Base-by-base conservation (phyloP, 257 asterid genomes). In the Schizonepeta tenuifolia region DNA sequence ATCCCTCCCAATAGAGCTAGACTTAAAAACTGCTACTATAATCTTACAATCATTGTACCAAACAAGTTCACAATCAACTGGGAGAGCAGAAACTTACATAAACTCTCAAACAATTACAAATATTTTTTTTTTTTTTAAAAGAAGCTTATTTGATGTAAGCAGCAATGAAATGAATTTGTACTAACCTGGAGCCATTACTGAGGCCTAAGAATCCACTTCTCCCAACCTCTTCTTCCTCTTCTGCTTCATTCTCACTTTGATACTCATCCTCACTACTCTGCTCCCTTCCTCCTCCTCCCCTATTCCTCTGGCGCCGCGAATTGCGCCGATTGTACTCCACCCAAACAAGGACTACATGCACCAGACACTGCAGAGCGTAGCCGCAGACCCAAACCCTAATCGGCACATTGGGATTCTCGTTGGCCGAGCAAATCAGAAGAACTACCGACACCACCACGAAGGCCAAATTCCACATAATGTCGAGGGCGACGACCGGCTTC, bases 301-400 rank as follows among this genome's bases (percentile, higher is more conserved):
- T 72, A 71, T 41, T 58, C 15, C 83, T 73, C 74, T 31, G 53
- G 9, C 76, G 61, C 72, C 80, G 67, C 49, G 64, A 47, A 69
- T 70, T 84, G 81, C 98, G 81, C 81, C 90, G 69, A 28, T 75
- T 73, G 59, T 78, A 93, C 83, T 90, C 98, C 15, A 86, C 64
- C 92, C 96, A 87, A 5, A 90, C 98, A 58, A 93, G 85, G 57
- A 80, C 87, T 17, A 89, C 94, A 51, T 93, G 98, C 79, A 93
- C 92, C 82, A 87, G 55, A 66, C 98, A 93, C 91, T 93, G 98
- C 59, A 86, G 35, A 54, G 86, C 96, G 59, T 93, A 93, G 55
- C 97, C 98, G 67, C 87, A 78, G 3, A 93, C 83, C 98, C 98
- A 93, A 85, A 87, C 78, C 98, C 98, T 81, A 84, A 93, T 79